Evolutionary conservation across 1,284 basidiomycete species (phyloP), one percentile per base, ranked within the genome.

Genomic region (Coniferiporia weirii): DNA sequence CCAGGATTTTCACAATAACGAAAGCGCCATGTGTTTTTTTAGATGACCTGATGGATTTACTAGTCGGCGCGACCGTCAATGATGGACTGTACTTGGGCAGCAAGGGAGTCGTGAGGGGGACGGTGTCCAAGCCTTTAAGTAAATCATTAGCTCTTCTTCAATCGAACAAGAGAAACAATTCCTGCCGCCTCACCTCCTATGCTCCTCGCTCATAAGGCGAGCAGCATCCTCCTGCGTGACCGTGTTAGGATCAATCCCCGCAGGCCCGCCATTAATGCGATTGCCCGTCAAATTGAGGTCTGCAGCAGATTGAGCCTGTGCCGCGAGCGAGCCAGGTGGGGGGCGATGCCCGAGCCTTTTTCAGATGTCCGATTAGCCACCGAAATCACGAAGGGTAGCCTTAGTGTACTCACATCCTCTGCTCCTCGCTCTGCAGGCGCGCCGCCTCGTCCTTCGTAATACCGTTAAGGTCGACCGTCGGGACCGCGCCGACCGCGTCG

Each of bases 391-490:
- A 38, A 43, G n/a, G 36, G n/a, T n/a, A 17, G 22, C 3, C 10
- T 4, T 8, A 44, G n/a, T 20, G 45, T 45, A 54, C 61, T 4
- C 35, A 57, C 49, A 51, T 52, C 51, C 59, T 56, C 7, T 64
- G 63, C 55, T 64, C 63, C 12, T 45, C 60, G 35, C 60, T 60
- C 57, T 62, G 61, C 19, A 64, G 32, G 17, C 53, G 51, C 47
- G 56, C 47, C 15, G 60, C 63, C 40, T 61, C 56, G 15, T 56
- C 57, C 54, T 49, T 52, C 35, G 63, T 45, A 12, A 62, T 54
- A 12, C 47, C 36, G 17, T 47, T 50, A n/a, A 64, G 51, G 34
- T 60, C 54, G 7, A 64, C 40, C 19, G 46, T 61, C 38, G 56
- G 50, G 36, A 52, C 19, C 2, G 56, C 49, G 17, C 56, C 52